These are phyloP conservation scores for Vanrija sp. DNA, from an alignment of 1,284 basidiomycete genomes.

Conservation along the genomic window DNA sequence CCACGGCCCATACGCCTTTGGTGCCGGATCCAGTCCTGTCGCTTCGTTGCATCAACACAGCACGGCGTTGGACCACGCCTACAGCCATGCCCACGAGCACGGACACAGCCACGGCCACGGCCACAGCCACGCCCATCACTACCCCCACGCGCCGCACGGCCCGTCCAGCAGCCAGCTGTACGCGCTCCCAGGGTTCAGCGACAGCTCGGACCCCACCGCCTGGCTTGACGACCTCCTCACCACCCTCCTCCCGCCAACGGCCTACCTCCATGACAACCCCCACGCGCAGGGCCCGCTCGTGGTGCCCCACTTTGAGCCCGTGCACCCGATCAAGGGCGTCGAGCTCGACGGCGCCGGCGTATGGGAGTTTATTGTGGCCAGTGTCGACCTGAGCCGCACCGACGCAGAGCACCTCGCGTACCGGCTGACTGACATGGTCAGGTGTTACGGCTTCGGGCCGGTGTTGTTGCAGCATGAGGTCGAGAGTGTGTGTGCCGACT, in stretches of 20 bases:
- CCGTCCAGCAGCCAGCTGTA: too few relatives aligned
- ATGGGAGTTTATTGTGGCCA: slow-evolving; percentile 1
- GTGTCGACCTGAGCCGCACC: slow-evolving; percentile 1
- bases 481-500: background rate
- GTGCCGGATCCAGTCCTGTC: too few relatives aligned
- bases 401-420: slow-evolving; percentile 4
- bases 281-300: background rate
- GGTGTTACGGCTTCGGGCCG: slow-evolving; percentile 13
- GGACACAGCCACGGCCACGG: too few relatives aligned
- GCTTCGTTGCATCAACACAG: too few relatives aligned
- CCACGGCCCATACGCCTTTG: too few relatives aligned
- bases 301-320: slow-evolving; percentile 6
- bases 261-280: background rate
- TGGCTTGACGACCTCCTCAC: background rate
- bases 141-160: too few relatives aligned
- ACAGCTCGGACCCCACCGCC: background rate
- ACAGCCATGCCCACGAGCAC: too few relatives aligned
- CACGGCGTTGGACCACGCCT: too few relatives aligned
- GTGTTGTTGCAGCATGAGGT: slow-evolving; percentile 6
- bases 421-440: slow-evolving; percentile 1
- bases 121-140: too few relatives aligned
- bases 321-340: slow-evolving; percentile 3
- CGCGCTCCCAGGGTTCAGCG: background rate
- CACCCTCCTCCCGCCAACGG: background rate
- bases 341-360: slow-evolving; percentile 6